phyloP scores from a whole-genome alignment of 768 basidiomycete genomes.

The Thelephora ganbajun region DNA sequence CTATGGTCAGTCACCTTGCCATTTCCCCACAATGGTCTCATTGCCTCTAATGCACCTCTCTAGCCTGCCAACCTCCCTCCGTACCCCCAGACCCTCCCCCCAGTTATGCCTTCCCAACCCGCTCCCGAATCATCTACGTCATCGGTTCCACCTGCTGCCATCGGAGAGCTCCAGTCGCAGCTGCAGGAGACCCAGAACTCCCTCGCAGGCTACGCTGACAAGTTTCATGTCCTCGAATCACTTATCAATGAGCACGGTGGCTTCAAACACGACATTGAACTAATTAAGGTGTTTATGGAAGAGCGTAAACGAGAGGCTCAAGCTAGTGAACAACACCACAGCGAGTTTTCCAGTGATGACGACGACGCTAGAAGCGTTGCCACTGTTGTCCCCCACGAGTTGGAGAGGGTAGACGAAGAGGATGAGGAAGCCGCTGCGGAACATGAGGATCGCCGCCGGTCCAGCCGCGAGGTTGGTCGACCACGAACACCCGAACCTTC shows the following conservation, averaged over 20 bases:
- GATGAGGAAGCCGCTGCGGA: conserved; percentile 44
- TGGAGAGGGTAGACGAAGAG: conserved; percentile 64
- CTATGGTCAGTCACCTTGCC: conserved; percentile 38
- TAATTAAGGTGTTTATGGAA: conserved; percentile 61
- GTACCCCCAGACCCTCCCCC: conserved; percentile 53
- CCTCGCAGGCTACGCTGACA: conserved; percentile 67
- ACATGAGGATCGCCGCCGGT: conserved; percentile 31
- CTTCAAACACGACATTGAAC: conserved; percentile 64
- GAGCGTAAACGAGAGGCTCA: conserved; percentile 41
- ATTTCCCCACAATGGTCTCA: neutral
- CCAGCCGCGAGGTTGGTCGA: conserved; percentile 45
- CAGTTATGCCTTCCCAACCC: conserved; percentile 28
- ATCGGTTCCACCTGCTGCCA: conserved; percentile 18
- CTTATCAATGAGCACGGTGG: conserved; percentile 75
- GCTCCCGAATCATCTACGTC: conserved; percentile 13
- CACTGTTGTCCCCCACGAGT: conserved; percentile 56
- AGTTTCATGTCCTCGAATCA: conserved; percentile 69
- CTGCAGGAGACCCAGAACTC: conserved; percentile 74
- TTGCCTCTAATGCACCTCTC: neutral
- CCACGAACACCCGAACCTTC: conserved; percentile 77
- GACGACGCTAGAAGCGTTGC: conserved; percentile 58
- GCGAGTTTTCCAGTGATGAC: conserved; percentile 17
- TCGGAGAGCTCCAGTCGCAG: conserved; percentile 66
- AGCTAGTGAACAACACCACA: conserved; percentile 8
- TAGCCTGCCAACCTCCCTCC: conserved; percentile 50